A percentile compares a stretch with the other conserved stretches of the same genome.
phyloP scores from a whole-genome alignment of 2,329 filamentous ascomycete species.

The Pseudocercospora fijiensis region DNA sequence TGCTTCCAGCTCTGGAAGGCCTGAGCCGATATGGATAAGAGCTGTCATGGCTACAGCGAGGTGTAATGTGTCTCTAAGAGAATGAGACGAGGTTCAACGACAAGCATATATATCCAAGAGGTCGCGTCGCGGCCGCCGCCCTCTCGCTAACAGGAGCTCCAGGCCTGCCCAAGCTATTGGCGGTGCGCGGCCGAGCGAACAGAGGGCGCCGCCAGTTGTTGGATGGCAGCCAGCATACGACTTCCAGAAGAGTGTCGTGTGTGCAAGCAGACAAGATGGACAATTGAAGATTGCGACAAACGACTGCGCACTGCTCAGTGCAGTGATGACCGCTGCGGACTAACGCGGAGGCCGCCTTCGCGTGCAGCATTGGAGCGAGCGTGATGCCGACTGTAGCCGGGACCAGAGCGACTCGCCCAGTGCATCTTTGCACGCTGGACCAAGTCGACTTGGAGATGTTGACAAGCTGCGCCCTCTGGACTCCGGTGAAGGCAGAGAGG shows the following conservation, averaged over 20 bases:
- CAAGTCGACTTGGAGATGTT: not conserved
- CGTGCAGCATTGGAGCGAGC: too few relatives aligned
- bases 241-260: not conserved
- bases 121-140: not conserved
- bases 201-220: not conserved
- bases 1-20: not conserved
- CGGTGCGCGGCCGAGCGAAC: not conserved
- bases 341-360: conserved; percentile 3
- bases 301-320: not conserved
- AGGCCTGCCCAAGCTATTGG: not conserved
- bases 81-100: not conserved
- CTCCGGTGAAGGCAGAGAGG: not conserved
- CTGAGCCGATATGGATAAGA: not conserved
- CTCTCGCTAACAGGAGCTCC: not conserved
- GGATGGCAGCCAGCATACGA: not conserved
- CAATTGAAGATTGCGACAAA: not conserved
- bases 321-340: not conserved
- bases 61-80: not conserved
- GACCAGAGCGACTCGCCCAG: not conserved
- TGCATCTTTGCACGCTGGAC: not conserved
- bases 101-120: not conserved
- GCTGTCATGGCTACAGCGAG: not conserved
- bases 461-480: not conserved
- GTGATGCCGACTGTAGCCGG: not conserved
- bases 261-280: not conserved